These are phyloP conservation scores for Agaricus sinodeliciosus DNA, from an alignment of 768 basidiomycete genomes.

Conservation along the genomic window DNA sequence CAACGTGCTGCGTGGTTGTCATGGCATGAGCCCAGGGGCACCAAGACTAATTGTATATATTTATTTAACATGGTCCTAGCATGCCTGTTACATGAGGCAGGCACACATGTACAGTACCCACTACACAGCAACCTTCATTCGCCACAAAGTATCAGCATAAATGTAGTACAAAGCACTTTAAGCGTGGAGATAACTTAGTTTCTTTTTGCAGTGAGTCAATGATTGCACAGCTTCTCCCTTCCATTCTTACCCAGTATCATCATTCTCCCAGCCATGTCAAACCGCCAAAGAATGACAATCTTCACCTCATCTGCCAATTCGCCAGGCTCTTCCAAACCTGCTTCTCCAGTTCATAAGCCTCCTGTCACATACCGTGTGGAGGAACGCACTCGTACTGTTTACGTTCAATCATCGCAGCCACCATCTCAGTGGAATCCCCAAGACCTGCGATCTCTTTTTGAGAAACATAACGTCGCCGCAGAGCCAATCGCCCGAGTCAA, in stretches of 20 bases:
- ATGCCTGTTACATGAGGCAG: constrained; percentile 7
- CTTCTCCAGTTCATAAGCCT: constrained; percentile 25
- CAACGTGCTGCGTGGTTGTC: no score
- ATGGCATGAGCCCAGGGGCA: no score
- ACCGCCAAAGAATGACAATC: constrained; percentile 31
- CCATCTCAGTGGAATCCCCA: constrained; percentile 36
- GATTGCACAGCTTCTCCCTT: not conserved
- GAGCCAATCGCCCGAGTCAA: constrained; percentile 27
- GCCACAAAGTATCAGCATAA: no score
- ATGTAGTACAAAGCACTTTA: not conserved
- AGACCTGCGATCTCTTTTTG: constrained; percentile 33
- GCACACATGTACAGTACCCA: no score
- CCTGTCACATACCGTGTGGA: constrained; percentile 40
- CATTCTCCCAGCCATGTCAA: constrained; percentile 19
- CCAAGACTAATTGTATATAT: no score
- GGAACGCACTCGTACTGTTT: constrained; percentile 39
- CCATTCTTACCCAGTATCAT: not conserved
- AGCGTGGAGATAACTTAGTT: not conserved
- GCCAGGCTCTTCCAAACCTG: constrained; percentile 11
- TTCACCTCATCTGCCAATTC: constrained; percentile 28
- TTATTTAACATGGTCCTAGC: not conserved
- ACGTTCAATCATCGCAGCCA: constrained; percentile 35
- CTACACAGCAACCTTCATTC: no score
- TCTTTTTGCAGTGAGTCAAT: no score
- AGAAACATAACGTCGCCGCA: constrained; percentile 23